These are phyloP conservation scores for Stephania cephalantha DNA, from an alignment of 164 flowering plant genomes.

Conservation along the genomic window DNA sequence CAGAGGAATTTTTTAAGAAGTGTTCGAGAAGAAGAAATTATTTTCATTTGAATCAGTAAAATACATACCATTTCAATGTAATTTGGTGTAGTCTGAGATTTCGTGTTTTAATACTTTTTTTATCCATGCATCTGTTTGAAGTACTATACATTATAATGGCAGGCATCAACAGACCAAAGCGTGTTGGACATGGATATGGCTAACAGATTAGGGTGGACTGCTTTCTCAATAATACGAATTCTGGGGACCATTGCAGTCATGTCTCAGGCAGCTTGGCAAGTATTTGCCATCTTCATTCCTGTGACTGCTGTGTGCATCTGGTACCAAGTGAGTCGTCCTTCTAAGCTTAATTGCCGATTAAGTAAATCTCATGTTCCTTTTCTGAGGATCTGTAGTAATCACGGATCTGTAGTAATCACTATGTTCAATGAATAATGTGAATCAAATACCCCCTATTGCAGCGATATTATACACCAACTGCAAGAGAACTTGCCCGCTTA, in stretches of 20 bases:
- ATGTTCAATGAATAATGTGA: background rate
- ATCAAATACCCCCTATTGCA: constrained; percentile 23
- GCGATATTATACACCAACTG: constrained; percentile 85
- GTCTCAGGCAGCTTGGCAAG: constrained; percentile 97
- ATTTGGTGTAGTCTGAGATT: background rate
- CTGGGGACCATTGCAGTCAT: constrained; percentile 82
- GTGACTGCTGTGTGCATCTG: constrained; percentile 80
- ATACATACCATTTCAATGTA: background rate
- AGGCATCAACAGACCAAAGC: constrained; percentile 93
- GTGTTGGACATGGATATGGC: constrained; percentile 83
- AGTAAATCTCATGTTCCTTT: background rate
- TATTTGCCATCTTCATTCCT: constrained; percentile 79
- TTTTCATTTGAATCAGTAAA: too few relatives aligned
- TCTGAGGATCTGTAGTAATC: background rate
- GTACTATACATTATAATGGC: constrained; percentile 20
- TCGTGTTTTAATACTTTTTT: background rate
- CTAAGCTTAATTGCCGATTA: background rate
- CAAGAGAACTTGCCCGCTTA: constrained; percentile 86
- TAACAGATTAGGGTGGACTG: constrained; percentile 75
- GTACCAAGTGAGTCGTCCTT: constrained; percentile 65
- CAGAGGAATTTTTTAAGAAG: background rate
- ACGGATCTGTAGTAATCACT: too few relatives aligned
- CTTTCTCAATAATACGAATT: constrained; percentile 78
- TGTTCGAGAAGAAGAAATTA: background rate
- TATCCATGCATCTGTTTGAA: background rate